Base-by-base conservation (phyloP, 2,329 filamentous ascomycete species). In the Fusarium piperis region DNA sequence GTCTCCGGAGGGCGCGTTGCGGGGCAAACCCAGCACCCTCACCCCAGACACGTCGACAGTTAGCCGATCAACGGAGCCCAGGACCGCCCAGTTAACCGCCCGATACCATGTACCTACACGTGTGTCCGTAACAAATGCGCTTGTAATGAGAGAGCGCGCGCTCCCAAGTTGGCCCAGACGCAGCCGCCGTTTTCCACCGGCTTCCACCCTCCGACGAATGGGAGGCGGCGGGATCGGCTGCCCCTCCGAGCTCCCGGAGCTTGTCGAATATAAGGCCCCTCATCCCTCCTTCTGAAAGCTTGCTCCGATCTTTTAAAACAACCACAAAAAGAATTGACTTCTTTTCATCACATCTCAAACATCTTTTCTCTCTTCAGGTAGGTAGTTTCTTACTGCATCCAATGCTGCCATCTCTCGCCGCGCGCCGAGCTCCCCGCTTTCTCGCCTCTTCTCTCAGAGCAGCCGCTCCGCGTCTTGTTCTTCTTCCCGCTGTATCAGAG, bases 41-140 rank as follows among this genome's bases (percentile, higher is more conserved):
- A 51, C 46, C 48, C 41, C 68, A 60, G 63, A 41, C 32, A 39
- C 44, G 39, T 48, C 57, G 48, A 35, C 32, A 64, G 63, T 65
- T 65, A 71, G 72, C 72, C 72, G 72, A 73, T 74, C 65, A 71
- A 75, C 72, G 72, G 72, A 74, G 72, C 72, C 38, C 62, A 61
- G 48, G 23, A 63, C 61, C 44, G 59, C 52, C 59, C 59, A 58
- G 68, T 65, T 56, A 48, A 56, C 68, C n/a, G n/a, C n/a, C n/a
- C 71, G 56, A 57, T 48, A 44, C 18, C 8, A 65, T 58, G 44
- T 46, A 57, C 23, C 44, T 48, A 28, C 60, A 56, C 39, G 41
- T 46, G 30, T 23, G 5, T 23, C 23, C 23, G 23, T 55, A 46
- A n/a, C n/a, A n/a, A 26, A 52, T 55, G 52, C 35, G 16, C 30